Conservation (phyloP, 495 filamentous ascomycete species). For the Apiosordaria backusii region DNA sequence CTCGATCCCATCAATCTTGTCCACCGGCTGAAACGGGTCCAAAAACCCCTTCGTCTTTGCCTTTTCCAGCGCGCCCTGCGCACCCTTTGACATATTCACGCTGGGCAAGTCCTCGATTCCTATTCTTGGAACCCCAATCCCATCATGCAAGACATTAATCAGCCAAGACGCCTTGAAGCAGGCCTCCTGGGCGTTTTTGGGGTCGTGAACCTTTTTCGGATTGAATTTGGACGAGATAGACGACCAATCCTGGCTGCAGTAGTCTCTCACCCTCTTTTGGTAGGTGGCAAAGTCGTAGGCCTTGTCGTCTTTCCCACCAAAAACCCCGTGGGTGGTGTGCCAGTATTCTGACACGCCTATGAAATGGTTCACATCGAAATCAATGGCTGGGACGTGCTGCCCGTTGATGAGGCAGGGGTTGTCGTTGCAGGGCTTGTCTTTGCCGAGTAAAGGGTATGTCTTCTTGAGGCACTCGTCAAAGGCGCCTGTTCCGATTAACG, state of each 20-base stretch:
- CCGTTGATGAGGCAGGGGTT: slow-evolving; percentile 84
- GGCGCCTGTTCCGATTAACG: slow-evolving; percentile 72
- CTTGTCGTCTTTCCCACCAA: slow-evolving; percentile 76
- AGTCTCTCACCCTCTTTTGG: slow-evolving; percentile 76
- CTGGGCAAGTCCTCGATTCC: slow-evolving; percentile 60
- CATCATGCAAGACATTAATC: slow-evolving; percentile 91
- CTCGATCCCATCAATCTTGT: slow-evolving; percentile 88
- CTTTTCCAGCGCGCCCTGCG: slow-evolving; percentile 62
- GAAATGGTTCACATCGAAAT: slow-evolving; percentile 98
- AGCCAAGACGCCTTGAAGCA: slow-evolving; percentile 99
- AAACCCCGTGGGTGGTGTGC: slow-evolving; percentile 96
- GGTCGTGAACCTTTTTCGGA: slow-evolving; percentile 55
- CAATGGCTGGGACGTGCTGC: slow-evolving; percentile 88
- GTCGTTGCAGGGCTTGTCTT: slow-evolving; percentile 80
- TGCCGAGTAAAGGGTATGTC: slow-evolving; percentile 84
- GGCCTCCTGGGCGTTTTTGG: slow-evolving; percentile 70
- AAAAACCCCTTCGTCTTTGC: slow-evolving; percentile 77
- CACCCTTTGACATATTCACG: slow-evolving; percentile 70
- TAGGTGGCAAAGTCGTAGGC: slow-evolving; percentile 91
- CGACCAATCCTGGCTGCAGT: slow-evolving; percentile 80
- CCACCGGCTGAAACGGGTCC: slow-evolving; percentile 86
- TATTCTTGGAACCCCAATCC: slow-evolving; percentile 89
- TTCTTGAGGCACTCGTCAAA: slow-evolving; percentile 82
- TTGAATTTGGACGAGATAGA: slow-evolving; percentile 63
- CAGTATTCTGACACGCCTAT: slow-evolving; percentile 98